Percentiles rank a stretch among this genome's conserved stretches.
Evolutionary conservation across 441 rosid species (phyloP).

Genomic region (Syzygium malaccense): DNA sequence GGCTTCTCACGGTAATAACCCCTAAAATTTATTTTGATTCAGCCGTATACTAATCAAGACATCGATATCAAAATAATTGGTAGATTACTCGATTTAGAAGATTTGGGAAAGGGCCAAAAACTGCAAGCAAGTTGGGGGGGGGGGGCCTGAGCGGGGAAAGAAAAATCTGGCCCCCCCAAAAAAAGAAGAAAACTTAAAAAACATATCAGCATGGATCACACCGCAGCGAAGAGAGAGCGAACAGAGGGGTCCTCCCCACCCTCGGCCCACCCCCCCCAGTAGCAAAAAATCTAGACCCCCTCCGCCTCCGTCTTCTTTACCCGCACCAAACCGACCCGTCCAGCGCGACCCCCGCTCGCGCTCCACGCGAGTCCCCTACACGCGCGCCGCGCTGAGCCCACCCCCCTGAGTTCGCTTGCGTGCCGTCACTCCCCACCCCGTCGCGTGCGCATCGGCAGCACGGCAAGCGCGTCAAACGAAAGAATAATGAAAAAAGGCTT

Average conservation of each 20-base stretch:
- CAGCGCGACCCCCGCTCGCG: not conserved
- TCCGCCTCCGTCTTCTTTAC: too few relatives aligned
- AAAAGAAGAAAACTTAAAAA: accelerated
- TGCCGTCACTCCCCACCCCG: not conserved
- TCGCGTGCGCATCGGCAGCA: not conserved
- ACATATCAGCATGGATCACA: not conserved
- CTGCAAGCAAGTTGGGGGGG: not conserved
- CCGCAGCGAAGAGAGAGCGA: not conserved
- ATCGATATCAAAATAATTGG: not conserved
- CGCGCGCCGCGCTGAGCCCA: not conserved
- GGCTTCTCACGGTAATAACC: too few relatives aligned
- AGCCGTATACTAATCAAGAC: not conserved
- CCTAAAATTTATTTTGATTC: not conserved
- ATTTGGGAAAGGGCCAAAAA: not conserved
- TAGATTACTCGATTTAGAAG: not conserved
- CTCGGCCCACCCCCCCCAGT: not conserved
- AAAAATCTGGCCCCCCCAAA: not conserved
- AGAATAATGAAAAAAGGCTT: not conserved
- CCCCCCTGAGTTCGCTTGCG: not conserved
- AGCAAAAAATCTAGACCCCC: not conserved
- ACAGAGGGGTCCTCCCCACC: not conserved
- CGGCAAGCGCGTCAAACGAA: not conserved
- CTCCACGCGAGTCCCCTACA: not conserved
- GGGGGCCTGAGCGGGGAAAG: not conserved
- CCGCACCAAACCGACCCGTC: not conserved